Evolutionary conservation across 495 filamentous ascomycete genomes (phyloP), one percentile per base, ranked within the genome.

Genomic region (Delitschia confertaspora): DNA sequence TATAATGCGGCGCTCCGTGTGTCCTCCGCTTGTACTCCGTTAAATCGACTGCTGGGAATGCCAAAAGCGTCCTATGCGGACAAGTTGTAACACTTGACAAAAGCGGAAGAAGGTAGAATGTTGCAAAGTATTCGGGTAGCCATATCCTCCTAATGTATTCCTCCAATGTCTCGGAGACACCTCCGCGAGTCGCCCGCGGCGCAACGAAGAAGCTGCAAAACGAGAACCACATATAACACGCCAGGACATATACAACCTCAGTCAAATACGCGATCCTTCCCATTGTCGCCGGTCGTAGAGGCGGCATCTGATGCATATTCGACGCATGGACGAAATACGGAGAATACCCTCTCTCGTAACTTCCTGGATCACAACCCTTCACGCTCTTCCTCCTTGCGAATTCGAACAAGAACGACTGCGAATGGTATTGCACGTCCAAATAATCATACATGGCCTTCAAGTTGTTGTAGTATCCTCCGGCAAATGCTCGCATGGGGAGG

Each of bases 401-500:
- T 34, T 55, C 59, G 58, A 62, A 71, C 6, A 73, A 48, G 51
- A 76, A 76, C n/a, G 52, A 58, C 29, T 68, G 65, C 14, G 57
- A 47, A 13, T 60, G 57, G 52, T 69, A 75, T 20, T 57, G 32
- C 8, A 78, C 57, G 0, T 57, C 66, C 11, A 78, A 54, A 44
- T 73, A 64, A 20, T 67, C 63, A 49, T 78, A 77, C 71, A 78
- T 72, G 1, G 62, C 60, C 18, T 56, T 64, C 30, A 78, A 58
- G 35, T 70, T 70, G n/a, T 60, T 60, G 39, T 78, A 74, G 56
- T 67, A 79, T 17, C 71, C 69, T 11, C 62, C 71, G 5, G 70
- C 68, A 38, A 76, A 71, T 2, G 68, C 67, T 25, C 73, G 72
- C 71, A 76, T 76, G 13, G 75, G 75, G n/a, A 78, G 51, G 60